Evolutionary conservation across 108 stramenopile genomes (phyloP).

Genomic region (Cylindrotheca closterium): DNA sequence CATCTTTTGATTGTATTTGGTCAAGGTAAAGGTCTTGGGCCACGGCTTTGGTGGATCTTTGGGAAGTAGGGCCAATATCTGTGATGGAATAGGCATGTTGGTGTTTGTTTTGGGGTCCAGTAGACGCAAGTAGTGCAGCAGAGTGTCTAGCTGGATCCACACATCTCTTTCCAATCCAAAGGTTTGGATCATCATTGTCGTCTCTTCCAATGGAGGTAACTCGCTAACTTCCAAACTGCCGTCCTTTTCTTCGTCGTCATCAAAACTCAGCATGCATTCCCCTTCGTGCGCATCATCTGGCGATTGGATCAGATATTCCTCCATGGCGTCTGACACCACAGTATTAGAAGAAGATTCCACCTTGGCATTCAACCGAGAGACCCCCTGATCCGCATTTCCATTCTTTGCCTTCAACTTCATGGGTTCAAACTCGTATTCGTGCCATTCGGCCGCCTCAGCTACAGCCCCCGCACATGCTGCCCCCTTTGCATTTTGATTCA

Average conservation of each 20-base stretch:
- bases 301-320: neutral
- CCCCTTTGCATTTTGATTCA: neutral
- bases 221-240: neutral
- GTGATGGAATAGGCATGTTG: neutral
- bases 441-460: neutral
- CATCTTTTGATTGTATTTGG: neutral
- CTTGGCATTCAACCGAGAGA: neutral
- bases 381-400: neutral
- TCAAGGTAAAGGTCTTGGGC: neutral
- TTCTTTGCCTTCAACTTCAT: neutral
- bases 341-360: neutral
- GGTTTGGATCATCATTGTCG: too few relatives aligned
- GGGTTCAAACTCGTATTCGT: neutral
- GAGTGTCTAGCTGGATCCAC: neutral
- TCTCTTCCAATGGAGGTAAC: neutral
- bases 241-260: neutral
- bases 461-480: neutral
- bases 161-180: neutral
- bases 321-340: neutral
- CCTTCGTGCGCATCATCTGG: neutral
- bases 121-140: neutral
- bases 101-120: neutral
- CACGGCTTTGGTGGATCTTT: neutral
- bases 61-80: neutral
- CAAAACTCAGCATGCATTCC: neutral